Evolutionary conservation across 2,329 filamentous ascomycete species (phyloP).

Genomic region (Zymoseptoria ardabiliae): DNA sequence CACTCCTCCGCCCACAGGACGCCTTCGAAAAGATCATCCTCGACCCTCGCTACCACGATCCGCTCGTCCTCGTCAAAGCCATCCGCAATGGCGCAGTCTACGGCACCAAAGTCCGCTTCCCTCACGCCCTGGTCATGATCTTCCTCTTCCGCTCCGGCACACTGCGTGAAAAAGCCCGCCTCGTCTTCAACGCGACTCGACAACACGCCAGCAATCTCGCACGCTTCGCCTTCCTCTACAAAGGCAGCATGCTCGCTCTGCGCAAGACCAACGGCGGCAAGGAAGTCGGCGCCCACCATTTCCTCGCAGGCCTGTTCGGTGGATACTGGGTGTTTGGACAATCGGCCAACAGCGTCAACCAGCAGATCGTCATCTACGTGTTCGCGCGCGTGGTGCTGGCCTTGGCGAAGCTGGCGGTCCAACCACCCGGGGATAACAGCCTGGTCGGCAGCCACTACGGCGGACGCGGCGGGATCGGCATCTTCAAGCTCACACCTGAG

Average conservation of each 20-base stretch:
- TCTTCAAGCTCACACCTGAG: slow-evolving; percentile 34
- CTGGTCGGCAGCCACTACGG: slow-evolving; percentile 32
- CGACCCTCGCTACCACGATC: slow-evolving; percentile 76
- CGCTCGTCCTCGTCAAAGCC: slow-evolving; percentile 80
- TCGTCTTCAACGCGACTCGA: slow-evolving; percentile 78
- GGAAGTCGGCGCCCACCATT: slow-evolving; percentile 69
- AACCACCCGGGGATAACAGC: slow-evolving; percentile 43
- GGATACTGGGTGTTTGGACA: slow-evolving; percentile 92
- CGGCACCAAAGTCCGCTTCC: slow-evolving; percentile 94
- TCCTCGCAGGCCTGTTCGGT: slow-evolving; percentile 78
- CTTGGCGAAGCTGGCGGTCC: slow-evolving; percentile 73
- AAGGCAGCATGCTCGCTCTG: slow-evolving; percentile 68
- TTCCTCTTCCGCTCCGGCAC: slow-evolving; percentile 87
- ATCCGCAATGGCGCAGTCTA: slow-evolving; percentile 96
- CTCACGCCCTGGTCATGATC: slow-evolving; percentile 96
- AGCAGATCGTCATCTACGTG: slow-evolving; percentile 98
- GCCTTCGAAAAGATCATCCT: slow-evolving; percentile 69
- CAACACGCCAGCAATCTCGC: slow-evolving; percentile 89
- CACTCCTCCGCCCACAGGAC: slow-evolving; percentile 41
- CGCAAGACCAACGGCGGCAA: slow-evolving; percentile 48
- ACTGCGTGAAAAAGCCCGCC: slow-evolving; percentile 65
- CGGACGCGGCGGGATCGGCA: slow-evolving; percentile 34
- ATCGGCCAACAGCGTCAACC: slow-evolving; percentile 62
- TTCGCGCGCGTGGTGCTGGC: slow-evolving; percentile 86
- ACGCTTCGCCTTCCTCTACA: slow-evolving; percentile 87